A percentile compares a stretch with the other conserved stretches of the same genome.
Conservation (phyloP, 2,329 filamentous ascomycete species). For the Hymenoscyphus salicellus region DNA sequence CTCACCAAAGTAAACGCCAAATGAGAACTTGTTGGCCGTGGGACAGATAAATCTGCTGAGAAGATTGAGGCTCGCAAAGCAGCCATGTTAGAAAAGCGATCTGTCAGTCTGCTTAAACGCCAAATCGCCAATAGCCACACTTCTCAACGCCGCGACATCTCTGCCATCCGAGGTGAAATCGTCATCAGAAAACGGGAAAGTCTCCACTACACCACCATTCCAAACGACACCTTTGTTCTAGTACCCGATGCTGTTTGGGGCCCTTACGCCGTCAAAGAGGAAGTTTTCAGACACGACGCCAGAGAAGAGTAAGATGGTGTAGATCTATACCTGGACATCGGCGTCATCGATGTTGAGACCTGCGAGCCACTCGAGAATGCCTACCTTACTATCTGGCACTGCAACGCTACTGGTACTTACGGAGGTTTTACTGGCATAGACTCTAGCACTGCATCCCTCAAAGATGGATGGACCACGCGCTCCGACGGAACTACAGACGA, state of each 20-base stretch:
- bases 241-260: constrained; percentile 11
- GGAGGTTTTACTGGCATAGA: constrained; percentile 28
- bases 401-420: constrained; percentile 37
- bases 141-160: background rate
- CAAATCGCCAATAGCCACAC: constrained; percentile 5
- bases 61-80: constrained; percentile 13
- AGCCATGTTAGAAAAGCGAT: constrained; percentile 7
- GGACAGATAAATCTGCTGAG: constrained; percentile 9
- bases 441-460: constrained; percentile 7
- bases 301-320: constrained; percentile 40
- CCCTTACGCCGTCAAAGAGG: constrained; percentile 34
- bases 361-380: constrained; percentile 38
- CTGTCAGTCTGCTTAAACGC: constrained; percentile 9
- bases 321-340: constrained; percentile 40
- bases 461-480: constrained; percentile 4
- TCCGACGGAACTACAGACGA: constrained; percentile 14
- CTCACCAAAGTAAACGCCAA: constrained; percentile 9
- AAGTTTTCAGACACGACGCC: constrained; percentile 39
- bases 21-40: constrained; percentile 9
- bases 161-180: no score
- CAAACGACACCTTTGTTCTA: constrained; percentile 14
- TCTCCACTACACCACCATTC: constrained; percentile 11
- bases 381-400: constrained; percentile 36
- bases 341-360: constrained; percentile 42
- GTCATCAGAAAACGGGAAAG: constrained; percentile 6